These are phyloP conservation scores for Mesostigma viride DNA, from an alignment of 139 green algal genomes.

Conservation along the genomic window DNA sequence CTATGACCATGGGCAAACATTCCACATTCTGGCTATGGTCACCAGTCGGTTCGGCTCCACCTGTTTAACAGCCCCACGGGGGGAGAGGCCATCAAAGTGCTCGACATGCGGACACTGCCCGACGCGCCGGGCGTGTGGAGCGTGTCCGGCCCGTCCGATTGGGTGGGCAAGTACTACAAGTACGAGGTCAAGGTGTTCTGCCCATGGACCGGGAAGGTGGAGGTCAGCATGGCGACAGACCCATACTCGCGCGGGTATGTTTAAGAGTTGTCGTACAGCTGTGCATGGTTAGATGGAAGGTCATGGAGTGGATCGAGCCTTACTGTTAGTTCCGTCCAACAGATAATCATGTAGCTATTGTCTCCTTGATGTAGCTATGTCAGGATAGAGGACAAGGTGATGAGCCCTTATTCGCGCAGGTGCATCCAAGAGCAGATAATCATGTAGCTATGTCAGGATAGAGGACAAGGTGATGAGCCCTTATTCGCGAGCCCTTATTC, in stretches of 20 bases:
- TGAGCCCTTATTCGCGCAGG: neutral
- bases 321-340: neutral
- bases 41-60: conserved; percentile 14
- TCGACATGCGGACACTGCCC: conserved; percentile 13
- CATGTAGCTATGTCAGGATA: neutral
- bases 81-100: neutral
- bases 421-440: neutral
- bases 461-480: neutral
- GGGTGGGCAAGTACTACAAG: conserved; percentile 42
- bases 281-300: neutral
- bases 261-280: no score
- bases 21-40: neutral
- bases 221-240: conserved; percentile 49
- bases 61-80: conserved; percentile 11
- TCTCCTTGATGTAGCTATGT: neutral
- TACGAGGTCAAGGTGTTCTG: conserved; percentile 57
- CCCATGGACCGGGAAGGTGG: conserved; percentile 38
- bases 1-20: neutral
- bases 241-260: conserved; percentile 54
- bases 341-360: neutral
- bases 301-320: neutral
- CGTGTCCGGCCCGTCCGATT: conserved; percentile 19
- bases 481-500: neutral
- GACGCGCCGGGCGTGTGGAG: conserved; percentile 34
- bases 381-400: neutral